Base-by-base conservation (phyloP, 495 filamentous ascomycete species). In the Penicillium parvum region DNA sequence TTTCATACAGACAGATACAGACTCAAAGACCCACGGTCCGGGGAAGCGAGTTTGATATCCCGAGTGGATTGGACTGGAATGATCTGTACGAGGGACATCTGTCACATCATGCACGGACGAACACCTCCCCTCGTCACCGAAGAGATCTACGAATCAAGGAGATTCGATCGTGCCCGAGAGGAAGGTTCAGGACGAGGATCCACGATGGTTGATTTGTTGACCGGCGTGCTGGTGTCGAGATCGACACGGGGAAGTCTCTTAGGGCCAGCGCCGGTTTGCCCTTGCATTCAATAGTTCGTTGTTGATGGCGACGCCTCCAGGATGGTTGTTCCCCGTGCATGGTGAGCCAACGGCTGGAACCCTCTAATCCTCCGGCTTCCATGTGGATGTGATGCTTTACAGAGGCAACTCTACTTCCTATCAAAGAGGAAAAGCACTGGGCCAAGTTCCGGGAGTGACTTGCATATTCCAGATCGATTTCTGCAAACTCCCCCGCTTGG, bases 201-300 rank as follows among this genome's bases (percentile, higher is more conserved):
- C 36, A 40, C 35, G 43, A 50, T 49, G 46, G 53, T 60, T 64
- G 56, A 71, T 68, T 71, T 68, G 67, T 68, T 63, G 12, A 61
- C 61, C 63, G 38, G 32, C 21, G 30, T 53, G 49, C 39, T 60
- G 64, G 57, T 50, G 47, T 50, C 39, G 43, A 47, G 60, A 67
- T 69, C 64, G 56, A 63, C 66, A 64, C 58, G 57, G 60, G 62
- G 53, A 51, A 56, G 27, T 22, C 7, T 28, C n/a, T 47, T 37
- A 47, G 37, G 52, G 48, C 45, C 50, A 55, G 47, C 42, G 17
- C n/a, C n/a, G n/a, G n/a, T 30, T 34, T 61, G 62, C 60, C 68
- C 68, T 71, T 71, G 63, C 64, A 61, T 65, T n/a, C 62, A 63
- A 68, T 65, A 69, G 53, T 63, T 28, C 30, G 33, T 45, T 47